Evolutionary conservation across 805 yeast genomes (phyloP).

Genomic region (Metschnikowia gelsemii): DNA sequence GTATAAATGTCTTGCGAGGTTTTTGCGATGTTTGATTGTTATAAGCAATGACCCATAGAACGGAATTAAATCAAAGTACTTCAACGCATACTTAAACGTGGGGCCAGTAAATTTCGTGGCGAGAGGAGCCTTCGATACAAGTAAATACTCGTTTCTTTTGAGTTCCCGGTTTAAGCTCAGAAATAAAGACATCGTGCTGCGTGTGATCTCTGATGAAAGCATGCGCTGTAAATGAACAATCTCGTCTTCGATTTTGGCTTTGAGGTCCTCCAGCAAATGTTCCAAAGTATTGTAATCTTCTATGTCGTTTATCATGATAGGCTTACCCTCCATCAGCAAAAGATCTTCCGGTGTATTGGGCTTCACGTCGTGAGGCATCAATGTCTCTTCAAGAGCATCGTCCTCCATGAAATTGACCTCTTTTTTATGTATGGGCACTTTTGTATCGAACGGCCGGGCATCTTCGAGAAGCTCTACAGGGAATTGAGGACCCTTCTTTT

Average conservation of each 20-base stretch:
- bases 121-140: conserved; percentile 16
- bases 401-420: conserved; percentile 37
- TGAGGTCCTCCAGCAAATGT: conserved; percentile 20
- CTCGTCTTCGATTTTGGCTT: conserved; percentile 27
- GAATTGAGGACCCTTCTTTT: conserved; percentile 16
- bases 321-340: conserved; percentile 19
- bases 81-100: conserved; percentile 29
- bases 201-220: conserved; percentile 25
- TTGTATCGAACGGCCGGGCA: conserved; percentile 29
- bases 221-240: conserved; percentile 28
- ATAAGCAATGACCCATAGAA: conserved; percentile 30
- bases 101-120: conserved; percentile 19
- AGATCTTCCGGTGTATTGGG: conserved; percentile 16
- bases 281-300: conserved; percentile 27
- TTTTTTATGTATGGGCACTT: conserved; percentile 33
- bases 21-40: conserved; percentile 24
- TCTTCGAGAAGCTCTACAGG: conserved; percentile 44
- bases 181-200: conserved; percentile 24
- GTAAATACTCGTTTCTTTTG: conserved; percentile 33
- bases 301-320: conserved; percentile 30
- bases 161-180: conserved; percentile 16
- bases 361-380: conserved; percentile 19
- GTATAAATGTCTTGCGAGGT: conserved; percentile 33
- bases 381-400: conserved; percentile 19
- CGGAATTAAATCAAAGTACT: conserved; percentile 37